phyloP scores from a whole-genome alignment of 1,284 basidiomycete genomes.

The Gomphus sp. region DNA sequence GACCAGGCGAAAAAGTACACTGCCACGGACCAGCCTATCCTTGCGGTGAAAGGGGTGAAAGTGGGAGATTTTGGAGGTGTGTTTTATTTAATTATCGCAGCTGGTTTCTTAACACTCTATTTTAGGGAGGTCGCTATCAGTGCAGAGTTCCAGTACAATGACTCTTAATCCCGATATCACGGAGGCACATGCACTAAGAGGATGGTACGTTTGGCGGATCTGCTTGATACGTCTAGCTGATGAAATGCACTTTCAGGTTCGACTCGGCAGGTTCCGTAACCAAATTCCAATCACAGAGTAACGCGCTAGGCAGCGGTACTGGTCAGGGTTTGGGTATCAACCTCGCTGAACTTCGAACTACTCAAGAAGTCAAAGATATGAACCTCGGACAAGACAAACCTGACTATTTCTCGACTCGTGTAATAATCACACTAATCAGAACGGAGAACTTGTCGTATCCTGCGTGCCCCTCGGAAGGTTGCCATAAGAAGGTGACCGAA shows the following conservation, averaged over 20 bases:
- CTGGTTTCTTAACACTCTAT: background rate
- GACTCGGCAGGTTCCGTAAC: conserved; percentile 56
- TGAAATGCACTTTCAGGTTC: conserved; percentile 26
- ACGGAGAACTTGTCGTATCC: conserved; percentile 84
- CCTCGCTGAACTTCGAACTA: conserved; percentile 62
- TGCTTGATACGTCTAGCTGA: background rate
- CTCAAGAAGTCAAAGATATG: conserved; percentile 78
- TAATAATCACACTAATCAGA: conserved; percentile 88
- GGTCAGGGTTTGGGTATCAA: conserved; percentile 42
- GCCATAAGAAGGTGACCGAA: conserved; percentile 88
- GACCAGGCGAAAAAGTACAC: conserved; percentile 85
- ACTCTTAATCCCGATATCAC: conserved; percentile 81
- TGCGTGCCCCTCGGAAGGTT: conserved; percentile 75
- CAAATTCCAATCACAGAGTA: conserved; percentile 67
- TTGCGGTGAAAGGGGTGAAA: conserved; percentile 93
- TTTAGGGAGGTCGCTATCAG: conserved; percentile 72
- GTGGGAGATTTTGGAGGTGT: conserved; percentile 90
- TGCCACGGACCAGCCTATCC: conserved; percentile 52
- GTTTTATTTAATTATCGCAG: conserved; percentile 7
- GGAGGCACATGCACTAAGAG: conserved; percentile 79
- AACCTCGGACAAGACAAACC: conserved; percentile 69
- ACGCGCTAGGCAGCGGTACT: conserved; percentile 25
- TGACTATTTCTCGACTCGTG: conserved; percentile 78
- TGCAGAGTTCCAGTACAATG: conserved; percentile 64
- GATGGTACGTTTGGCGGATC: conserved; percentile 55